Evolutionary conservation across 2,329 filamentous ascomycete species (phyloP).

Genomic region (Pseudogymnoascus sp.): DNA sequence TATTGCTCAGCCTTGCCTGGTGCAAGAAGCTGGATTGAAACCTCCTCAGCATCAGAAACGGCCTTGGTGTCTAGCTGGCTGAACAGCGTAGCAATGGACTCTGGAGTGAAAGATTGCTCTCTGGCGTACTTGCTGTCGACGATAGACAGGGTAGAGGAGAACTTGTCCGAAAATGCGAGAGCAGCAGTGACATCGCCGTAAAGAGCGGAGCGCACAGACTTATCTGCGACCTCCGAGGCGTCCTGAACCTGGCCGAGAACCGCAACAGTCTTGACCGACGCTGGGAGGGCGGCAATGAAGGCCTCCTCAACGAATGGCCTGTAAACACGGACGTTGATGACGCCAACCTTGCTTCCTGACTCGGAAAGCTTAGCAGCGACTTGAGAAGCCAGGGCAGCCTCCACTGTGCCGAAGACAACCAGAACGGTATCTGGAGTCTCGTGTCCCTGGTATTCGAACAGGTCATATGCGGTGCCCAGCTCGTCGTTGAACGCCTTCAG

Average conservation of each 20-base stretch:
- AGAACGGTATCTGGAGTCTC: constrained; percentile 70
- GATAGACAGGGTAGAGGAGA: constrained; percentile 54
- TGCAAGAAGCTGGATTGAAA: constrained; percentile 45
- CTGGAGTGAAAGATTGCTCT: constrained; percentile 47
- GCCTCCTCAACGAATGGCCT: constrained; percentile 91
- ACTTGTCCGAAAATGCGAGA: constrained; percentile 67
- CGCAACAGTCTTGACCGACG: constrained; percentile 64
- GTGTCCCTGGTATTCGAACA: constrained; percentile 92
- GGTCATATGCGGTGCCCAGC: constrained; percentile 83
- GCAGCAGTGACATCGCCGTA: constrained; percentile 88
- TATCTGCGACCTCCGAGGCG: constrained; percentile 63
- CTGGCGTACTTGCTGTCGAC: constrained; percentile 87
- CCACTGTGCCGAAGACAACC: constrained; percentile 86
- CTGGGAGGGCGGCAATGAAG: constrained; percentile 74
- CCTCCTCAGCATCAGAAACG: constrained; percentile 19
- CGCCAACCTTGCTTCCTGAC: constrained; percentile 70
- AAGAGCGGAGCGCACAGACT: constrained; percentile 70
- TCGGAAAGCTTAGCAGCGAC: constrained; percentile 64
- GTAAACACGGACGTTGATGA: constrained; percentile 88
- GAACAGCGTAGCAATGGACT: constrained; percentile 43
- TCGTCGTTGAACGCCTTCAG: constrained; percentile 76
- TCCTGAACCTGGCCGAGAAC: constrained; percentile 84
- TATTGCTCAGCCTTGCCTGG: constrained; percentile 64
- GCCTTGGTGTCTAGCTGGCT: constrained; percentile 40
- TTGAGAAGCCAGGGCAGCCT: constrained; percentile 78